Percentiles rank a stretch among this genome's conserved stretches.
phyloP scores from a whole-genome alignment of 148 eudicot species.

The Limonium bicolor region DNA sequence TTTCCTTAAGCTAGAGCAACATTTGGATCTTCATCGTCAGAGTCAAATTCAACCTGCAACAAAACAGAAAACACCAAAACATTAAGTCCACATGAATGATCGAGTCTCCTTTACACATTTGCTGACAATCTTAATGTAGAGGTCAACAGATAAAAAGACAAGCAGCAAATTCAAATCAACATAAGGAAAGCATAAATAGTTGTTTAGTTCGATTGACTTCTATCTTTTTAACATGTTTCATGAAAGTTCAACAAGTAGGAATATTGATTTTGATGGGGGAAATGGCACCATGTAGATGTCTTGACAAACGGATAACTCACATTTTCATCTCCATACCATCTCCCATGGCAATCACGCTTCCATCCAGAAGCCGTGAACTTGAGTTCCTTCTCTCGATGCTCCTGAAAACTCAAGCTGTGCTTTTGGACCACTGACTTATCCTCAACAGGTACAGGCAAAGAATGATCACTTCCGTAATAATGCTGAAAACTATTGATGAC shows the following conservation, averaged over 20 bases:
- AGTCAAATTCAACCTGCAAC: slow-evolving; percentile 53
- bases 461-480: not conserved
- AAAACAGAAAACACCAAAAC: too few species aligned
- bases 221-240: too few species aligned
- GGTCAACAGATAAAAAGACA: too few species aligned
- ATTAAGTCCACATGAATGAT: too few species aligned
- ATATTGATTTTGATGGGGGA: too few species aligned
- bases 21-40: slow-evolving; percentile 67
- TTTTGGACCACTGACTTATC: slow-evolving; percentile 1
- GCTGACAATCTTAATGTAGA: too few species aligned
- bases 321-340: slow-evolving; percentile 55
- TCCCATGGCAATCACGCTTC: slow-evolving; percentile 54
- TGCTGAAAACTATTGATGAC: not conserved
- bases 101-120: too few species aligned
- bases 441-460: slow-evolving; percentile 1
- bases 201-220: not conserved
- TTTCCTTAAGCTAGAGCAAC: slow-evolving; percentile 13
- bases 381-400: slow-evolving; percentile 31
- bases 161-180: too few species aligned
- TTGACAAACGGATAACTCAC: slow-evolving; percentile 16
- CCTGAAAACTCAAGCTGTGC: slow-evolving; percentile 11
- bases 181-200: not conserved
- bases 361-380: slow-evolving; percentile 60
- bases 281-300: too few species aligned
- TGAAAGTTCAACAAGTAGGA: too few species aligned